Evolutionary conservation across 2,329 filamentous ascomycete genomes (phyloP).

Genomic region (Sporothrix phasma): DNA sequence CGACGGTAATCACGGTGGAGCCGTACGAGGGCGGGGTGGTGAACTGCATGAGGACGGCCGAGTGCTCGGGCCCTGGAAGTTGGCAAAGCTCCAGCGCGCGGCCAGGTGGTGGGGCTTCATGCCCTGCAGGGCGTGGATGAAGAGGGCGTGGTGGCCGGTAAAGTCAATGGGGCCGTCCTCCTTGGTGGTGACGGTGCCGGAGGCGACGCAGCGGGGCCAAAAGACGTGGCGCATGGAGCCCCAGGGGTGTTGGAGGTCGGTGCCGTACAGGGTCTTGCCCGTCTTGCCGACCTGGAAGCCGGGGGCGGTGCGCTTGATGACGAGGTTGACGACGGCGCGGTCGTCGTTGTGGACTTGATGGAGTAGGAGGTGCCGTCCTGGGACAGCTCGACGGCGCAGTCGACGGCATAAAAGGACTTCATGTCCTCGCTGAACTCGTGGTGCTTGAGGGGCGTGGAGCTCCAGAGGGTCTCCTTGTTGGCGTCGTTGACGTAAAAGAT

Average conservation of each 20-base stretch:
- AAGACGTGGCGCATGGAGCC: conserved; percentile 86
- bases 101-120: conserved; percentile 99
- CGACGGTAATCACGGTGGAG: conserved; percentile 71
- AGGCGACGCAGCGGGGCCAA: conserved; percentile 77
- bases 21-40: conserved; percentile 91
- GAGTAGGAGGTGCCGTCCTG: conserved; percentile 74
- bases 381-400: conserved; percentile 74
- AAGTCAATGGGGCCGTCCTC: conserved; percentile 73
- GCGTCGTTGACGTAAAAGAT: conserved; percentile 66
- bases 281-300: conserved; percentile 79
- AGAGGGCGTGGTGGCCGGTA: conserved; percentile 70
- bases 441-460: conserved; percentile 67
- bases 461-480: conserved; percentile 70
- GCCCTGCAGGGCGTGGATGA: conserved; percentile 80
- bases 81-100: conserved; percentile 82
- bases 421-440: conserved; percentile 77
- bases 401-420: conserved; percentile 74
- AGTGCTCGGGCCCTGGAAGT: conserved; percentile 82
- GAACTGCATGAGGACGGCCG: conserved; percentile 90
- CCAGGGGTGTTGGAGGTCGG: conserved; percentile 79
- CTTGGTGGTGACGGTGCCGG: conserved; percentile 76
- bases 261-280: conserved; percentile 77
- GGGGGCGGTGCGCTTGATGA: conserved; percentile 62
- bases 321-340: conserved; percentile 74
- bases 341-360: conserved; percentile 87